Conservation (phyloP, 768 basidiomycete genomes). For the Naganishia onofrii region DNA sequence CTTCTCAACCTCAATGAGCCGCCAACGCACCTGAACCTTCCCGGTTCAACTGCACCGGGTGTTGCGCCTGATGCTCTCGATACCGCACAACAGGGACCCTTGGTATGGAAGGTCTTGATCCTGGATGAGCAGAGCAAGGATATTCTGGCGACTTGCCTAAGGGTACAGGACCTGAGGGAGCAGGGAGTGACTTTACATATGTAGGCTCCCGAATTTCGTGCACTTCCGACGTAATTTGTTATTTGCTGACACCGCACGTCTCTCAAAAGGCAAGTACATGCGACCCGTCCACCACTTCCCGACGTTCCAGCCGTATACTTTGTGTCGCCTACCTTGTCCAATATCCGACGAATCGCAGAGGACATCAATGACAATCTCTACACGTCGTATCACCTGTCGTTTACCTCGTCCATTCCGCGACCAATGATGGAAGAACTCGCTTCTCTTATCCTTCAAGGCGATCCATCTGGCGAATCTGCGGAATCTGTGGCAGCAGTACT, state of each 20-base stretch:
- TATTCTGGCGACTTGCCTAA: slow-evolving; percentile 86
- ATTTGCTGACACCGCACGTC: neutral
- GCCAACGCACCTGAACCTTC: slow-evolving; percentile 54
- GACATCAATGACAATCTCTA: slow-evolving; percentile 87
- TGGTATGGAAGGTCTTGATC: slow-evolving; percentile 94
- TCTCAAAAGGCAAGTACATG: slow-evolving; percentile 81
- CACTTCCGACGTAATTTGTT: neutral
- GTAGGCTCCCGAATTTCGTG: slow-evolving; percentile 58
- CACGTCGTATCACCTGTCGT: slow-evolving; percentile 90
- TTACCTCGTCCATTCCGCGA: slow-evolving; percentile 85
- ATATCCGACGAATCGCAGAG: slow-evolving; percentile 78
- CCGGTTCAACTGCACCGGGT: slow-evolving; percentile 31
- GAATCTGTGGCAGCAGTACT: slow-evolving; percentile 63
- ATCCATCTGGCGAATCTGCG: slow-evolving; percentile 39
- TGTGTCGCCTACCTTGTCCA: slow-evolving; percentile 80
- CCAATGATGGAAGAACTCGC: slow-evolving; percentile 91
- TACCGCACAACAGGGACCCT: slow-evolving; percentile 59
- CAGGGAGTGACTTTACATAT: slow-evolving; percentile 97
- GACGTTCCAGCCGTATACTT: slow-evolving; percentile 98
- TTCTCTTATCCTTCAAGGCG: slow-evolving; percentile 70
- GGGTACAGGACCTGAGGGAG: slow-evolving; percentile 94
- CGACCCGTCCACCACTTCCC: slow-evolving; percentile 77
- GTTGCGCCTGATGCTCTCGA: slow-evolving; percentile 38
- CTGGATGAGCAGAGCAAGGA: slow-evolving; percentile 95
- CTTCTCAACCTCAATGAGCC: slow-evolving; percentile 78